Conservation (phyloP, 2,329 filamentous ascomycete genomes). For the Coccinonectria pachysandricola region DNA sequence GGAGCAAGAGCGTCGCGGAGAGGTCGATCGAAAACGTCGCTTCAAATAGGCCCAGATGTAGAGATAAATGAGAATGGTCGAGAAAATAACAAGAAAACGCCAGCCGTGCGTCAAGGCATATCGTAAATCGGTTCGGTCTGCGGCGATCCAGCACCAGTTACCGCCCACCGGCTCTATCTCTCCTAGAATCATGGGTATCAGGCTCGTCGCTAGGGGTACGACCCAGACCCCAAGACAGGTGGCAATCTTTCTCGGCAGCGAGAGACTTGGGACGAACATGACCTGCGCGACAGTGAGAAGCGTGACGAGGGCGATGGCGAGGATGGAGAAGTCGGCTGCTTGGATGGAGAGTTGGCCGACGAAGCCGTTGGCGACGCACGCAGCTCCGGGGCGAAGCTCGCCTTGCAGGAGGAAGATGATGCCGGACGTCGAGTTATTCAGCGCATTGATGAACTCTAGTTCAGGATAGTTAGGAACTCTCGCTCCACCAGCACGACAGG, state of each 20-base stretch:
- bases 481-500: neutral
- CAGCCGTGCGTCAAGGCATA: conserved; percentile 35
- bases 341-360: conserved; percentile 14
- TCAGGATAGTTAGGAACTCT: too few species aligned
- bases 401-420: conserved; percentile 7
- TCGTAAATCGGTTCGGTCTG: conserved; percentile 26
- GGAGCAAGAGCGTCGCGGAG: too few species aligned
- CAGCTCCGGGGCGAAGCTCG: conserved; percentile 4
- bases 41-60: conserved; percentile 25
- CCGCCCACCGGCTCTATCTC: conserved; percentile 26
- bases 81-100: conserved; percentile 32
- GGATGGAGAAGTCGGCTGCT: conserved; percentile 16
- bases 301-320: conserved; percentile 15
- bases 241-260: conserved; percentile 4
- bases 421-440: conserved; percentile 16
- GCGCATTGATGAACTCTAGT: conserved; percentile 13
- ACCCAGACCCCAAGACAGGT: conserved; percentile 12
- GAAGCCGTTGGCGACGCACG: conserved; percentile 12
- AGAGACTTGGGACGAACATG: conserved; percentile 10
- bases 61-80: conserved; percentile 29
- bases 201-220: conserved; percentile 11
- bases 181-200: conserved; percentile 9
- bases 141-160: conserved; percentile 39
- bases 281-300: conserved; percentile 13
- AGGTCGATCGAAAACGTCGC: conserved; percentile 5